Evolutionary conservation across 139 green algal species (phyloP), one percentile per base, ranked within the genome.

Genomic region (Choricystis sp.): DNA sequence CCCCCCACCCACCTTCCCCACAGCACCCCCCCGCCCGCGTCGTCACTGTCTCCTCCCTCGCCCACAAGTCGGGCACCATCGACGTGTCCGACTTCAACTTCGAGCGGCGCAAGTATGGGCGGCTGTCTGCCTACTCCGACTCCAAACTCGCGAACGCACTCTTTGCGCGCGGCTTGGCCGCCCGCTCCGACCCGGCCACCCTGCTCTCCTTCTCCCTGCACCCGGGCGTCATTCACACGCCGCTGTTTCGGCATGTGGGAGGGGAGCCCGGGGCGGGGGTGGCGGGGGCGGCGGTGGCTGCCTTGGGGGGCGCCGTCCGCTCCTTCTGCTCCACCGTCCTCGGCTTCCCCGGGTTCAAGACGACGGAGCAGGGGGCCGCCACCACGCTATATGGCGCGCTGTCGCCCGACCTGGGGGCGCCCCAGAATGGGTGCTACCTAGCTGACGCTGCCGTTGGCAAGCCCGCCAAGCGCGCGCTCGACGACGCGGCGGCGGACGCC

Each of bases 171-270:
- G 40, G 40, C 40, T 16, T 52, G 40, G 40, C 40, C 40, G 16
- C 9, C 9, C 40, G 40, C 40, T 9, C 40, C 40, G 40, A 52
- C 40, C 40, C 40, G 40, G 40, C 40, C 3, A 70, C 68, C 22
- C 62, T 84, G 59, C 67, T 79, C 23, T 73, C 63, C 19, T 80
- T 71, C 49, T 69, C 73, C 20, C 29, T 83, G 63, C 70, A 76
- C 62, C 76, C 76, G 23, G 76, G 76, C 23, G 64, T 60, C 31
- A 73, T 79, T 27, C 29, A 63, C 28, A 83, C 76, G 21, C 62
- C 70, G 2, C 66, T 83, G 20, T 22, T 31, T 19, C 69, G 70
- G n/a, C 58, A 62, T 31, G 52, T 49, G 16, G 22, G 25, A 3
- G 14, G 24, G 22, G 49, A 21, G 14, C 9, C 28, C 48, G 21